Conservation (phyloP, 768 basidiomycete species). For the Phallus indusiatus region DNA sequence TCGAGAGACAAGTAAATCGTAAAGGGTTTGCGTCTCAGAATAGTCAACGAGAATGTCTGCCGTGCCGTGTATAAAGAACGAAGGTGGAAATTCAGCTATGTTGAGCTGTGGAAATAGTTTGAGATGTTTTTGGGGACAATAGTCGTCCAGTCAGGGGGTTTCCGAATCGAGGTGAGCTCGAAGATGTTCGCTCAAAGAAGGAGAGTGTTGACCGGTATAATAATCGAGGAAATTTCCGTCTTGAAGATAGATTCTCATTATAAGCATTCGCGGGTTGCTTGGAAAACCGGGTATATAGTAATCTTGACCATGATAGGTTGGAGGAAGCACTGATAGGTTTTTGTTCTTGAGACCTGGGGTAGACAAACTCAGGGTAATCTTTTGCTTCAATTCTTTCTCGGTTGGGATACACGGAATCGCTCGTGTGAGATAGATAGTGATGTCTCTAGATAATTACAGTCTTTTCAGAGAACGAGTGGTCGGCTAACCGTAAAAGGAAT, state of each 20-base stretch:
- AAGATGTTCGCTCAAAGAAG: conserved; percentile 39
- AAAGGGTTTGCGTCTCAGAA: conserved; percentile 31
- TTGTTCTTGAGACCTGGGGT: conserved; percentile 28
- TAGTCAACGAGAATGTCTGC: conserved; percentile 37
- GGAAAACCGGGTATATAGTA: conserved; percentile 48
- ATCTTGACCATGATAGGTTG: conserved; percentile 35
- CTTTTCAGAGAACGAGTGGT: not conserved
- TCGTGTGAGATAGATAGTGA: conserved; percentile 42
- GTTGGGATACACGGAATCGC: conserved; percentile 41
- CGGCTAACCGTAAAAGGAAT: not conserved
- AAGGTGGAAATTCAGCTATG: conserved; percentile 34
- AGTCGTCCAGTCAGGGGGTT: not conserved
- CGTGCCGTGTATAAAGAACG: conserved; percentile 38
- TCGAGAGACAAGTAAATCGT: conserved; percentile 23
- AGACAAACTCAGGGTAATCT: conserved; percentile 36
- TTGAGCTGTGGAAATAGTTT: conserved; percentile 39
- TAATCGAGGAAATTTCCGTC: conserved; percentile 50
- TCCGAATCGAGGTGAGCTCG: conserved; percentile 15
- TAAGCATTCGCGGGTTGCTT: conserved; percentile 51
- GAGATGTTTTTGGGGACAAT: conserved; percentile 24
- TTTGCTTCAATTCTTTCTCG: conserved; percentile 44
- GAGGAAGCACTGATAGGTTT: conserved; percentile 31
- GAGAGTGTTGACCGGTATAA: conserved; percentile 34
- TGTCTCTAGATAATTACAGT: conserved; percentile 30
- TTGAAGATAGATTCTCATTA: conserved; percentile 50